Evolutionary conservation across 176 grass and related monocot genomes (phyloP), one percentile per base, ranked within the genome.

Genomic region (Neostapfia colusana): DNA sequence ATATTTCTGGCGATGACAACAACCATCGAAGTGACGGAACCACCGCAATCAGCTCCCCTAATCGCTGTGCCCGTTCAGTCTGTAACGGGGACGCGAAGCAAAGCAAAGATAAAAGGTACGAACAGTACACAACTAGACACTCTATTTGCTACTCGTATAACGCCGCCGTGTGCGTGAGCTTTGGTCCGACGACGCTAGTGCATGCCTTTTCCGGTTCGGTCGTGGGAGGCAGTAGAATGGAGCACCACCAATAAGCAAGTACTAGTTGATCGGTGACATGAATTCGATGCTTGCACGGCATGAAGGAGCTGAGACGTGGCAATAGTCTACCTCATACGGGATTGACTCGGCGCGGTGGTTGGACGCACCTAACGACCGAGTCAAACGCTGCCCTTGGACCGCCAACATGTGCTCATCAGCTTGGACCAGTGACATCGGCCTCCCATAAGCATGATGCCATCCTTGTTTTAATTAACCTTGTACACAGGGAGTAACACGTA

Each of bases 241-340:
- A 77, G 51, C 51, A 21, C 21, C 21, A 54, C 20, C 16, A 61
- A 27, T 4, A 21, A 18, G 27, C 49, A 58, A 46, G 18, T 9
- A 12, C 24, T 28, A 17, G 20, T 72, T 45, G 67, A 78, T 54
- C 14, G 51, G 57, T 17, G 37, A 37, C 50, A 60, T 69, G 48
- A 83, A 79, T 79, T 88, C 72, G 57, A 88, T 84, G 72, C 77
- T 88, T 88, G 86, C 81, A 88, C 81, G 81, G 57, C 81, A 88
- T 88, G 71, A 42, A 60, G 25, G 57, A 84, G 80, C 64, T 46
- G 79, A 18, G 48, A 8, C 63, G 5, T 24, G 73, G 73, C 76
- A 46, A 59, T 84, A 84, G 65, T 84, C 76, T 83, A 81, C 81
- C 65, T 35, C 71, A 25, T 41, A 75, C 61, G 67, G 64, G 77